Evolutionary conservation across 177 flowering plant species (phyloP), one percentile per base, ranked within the genome.

Genomic region (Vitis hybrid): DNA sequence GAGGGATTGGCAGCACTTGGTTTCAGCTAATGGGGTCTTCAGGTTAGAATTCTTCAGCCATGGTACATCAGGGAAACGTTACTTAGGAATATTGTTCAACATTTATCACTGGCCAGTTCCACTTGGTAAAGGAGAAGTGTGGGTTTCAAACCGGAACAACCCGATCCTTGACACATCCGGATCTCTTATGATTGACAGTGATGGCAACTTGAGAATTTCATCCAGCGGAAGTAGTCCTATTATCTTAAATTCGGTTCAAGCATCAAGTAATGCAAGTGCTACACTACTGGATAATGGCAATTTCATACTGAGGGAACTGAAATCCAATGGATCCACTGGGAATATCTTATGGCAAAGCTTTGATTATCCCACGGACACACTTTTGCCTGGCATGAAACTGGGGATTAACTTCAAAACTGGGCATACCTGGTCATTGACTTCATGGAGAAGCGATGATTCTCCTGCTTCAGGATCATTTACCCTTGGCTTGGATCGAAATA

Each of bases 331-430:
- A 20, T 22, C 50, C 1, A 2, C 57, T 17, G 59, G 58, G 15
- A 20, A 15, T 4, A 57, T 76, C 31, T 15, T 76, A 20, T 71
- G 72, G 75, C 72, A 76, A 20, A 71, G 72, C 51, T 71, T 71
- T 51, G 71, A 76, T 67, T 58, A 66, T 17, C 79, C 75, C 2
- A 51, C 50, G 0, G 56, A 71, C 58, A 67, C 70, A 7, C 50
- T 67, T n/a, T 54, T 76, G 63, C 71, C 74, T 28, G 78, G 71
- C 19, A 76, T 76, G 78, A 71, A 76, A 50, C 56, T 76, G 3
- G 78, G 78, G n/a, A 33, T 76, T 22, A 60, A 76, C 11, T 15
- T 66, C 1, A 71, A 62, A 33, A 76, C 74, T 1, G 67, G 71
- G 3, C 62, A 62, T 2, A 56, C 22, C 3, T 38, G 71, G 63